Base-by-base conservation (phyloP, 2,329 filamentous ascomycete genomes). In the Trichothecium roseum region DNA sequence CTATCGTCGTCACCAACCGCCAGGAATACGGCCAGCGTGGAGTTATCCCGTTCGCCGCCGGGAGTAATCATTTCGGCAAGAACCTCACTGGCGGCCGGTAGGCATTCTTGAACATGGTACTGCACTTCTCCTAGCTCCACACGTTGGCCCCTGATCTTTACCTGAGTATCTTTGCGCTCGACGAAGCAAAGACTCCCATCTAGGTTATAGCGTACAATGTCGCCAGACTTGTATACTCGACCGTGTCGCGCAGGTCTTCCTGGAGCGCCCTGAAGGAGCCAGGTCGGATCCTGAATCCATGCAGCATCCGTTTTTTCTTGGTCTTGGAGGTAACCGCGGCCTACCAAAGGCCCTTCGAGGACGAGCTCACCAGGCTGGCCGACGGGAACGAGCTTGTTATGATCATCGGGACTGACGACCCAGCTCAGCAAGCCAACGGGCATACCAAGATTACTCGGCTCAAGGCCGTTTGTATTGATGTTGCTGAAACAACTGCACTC, bases 111-210 rank as follows among this genome's bases (percentile, higher is more conserved):
- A 9, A 42, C 26, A 9, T 44, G 39, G 22, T 41, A 29, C 36
- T 53, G 47, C 4, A 51, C 40, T 8, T 53, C 49, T 13, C 44
- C 43, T 2, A 68, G 53, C 49, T 68, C 74, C 37, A 71, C 34
- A 6, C 45, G 44, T 20, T 63, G 72, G 18, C 75, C 74, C 24
- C 62, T 57, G 13, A 75, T 52, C 48, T 76, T 76, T 18, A 74
- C 60, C 46, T 53, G 50, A 5, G 35, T 39, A 44, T 74, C 70
- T 42, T 67, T 68, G 26, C 71, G 57, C 32, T 47, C 47, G 7
- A 47, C 24, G 32, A 48, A 54, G 45, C 36, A 30, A 42, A 62
- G 13, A 37, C 46, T 34, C 40, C 52, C 40, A 48, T 53, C 36
- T 22, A 48, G 37, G 28, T 59, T 49, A 44, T 49, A 45, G 38